Evolutionary conservation across 2,329 filamentous ascomycete species (phyloP).

Genomic region (Leptographium flavum): DNA sequence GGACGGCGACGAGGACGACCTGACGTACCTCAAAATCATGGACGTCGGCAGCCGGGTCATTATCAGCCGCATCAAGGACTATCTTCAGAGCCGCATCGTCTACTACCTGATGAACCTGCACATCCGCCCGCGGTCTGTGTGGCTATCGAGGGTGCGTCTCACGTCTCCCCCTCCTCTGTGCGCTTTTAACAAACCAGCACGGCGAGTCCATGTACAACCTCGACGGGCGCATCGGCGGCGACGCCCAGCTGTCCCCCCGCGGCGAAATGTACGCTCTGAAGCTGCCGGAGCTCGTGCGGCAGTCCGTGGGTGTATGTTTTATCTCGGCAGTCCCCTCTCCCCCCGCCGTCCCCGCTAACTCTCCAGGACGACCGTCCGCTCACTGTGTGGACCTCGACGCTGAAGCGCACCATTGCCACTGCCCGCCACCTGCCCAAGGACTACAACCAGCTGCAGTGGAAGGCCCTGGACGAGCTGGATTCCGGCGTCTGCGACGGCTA

Average conservation of each 20-base stretch:
- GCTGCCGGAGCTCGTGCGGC: slow-evolving; percentile 68
- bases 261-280: slow-evolving; percentile 78
- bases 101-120: slow-evolving; percentile 99
- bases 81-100: slow-evolving; percentile 87
- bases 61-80: slow-evolving; percentile 95
- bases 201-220: slow-evolving; percentile 92
- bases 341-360: background rate
- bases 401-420: slow-evolving; percentile 80
- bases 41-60: slow-evolving; percentile 92
- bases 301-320: slow-evolving; percentile 76
- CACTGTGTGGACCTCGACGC: slow-evolving; percentile 48
- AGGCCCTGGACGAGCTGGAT: slow-evolving; percentile 93
- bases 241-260: slow-evolving; percentile 72
- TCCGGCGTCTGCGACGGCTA: slow-evolving; percentile 92
- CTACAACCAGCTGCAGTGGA: slow-evolving; percentile 96
- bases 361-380: slow-evolving; percentile 42
- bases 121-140: slow-evolving; percentile 91
- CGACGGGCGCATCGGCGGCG: slow-evolving; percentile 80
- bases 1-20: slow-evolving; percentile 60
- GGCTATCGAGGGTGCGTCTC: slow-evolving; percentile 70
- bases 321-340: background rate
- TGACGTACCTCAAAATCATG: slow-evolving; percentile 96
- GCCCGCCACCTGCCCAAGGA: slow-evolving; percentile 65
- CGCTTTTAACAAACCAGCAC: slow-evolving; percentile 40
- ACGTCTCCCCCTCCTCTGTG: background rate